phyloP scores from a whole-genome alignment of 2,329 filamentous ascomycete genomes.

The Ophiocordyceps australis region DNA sequence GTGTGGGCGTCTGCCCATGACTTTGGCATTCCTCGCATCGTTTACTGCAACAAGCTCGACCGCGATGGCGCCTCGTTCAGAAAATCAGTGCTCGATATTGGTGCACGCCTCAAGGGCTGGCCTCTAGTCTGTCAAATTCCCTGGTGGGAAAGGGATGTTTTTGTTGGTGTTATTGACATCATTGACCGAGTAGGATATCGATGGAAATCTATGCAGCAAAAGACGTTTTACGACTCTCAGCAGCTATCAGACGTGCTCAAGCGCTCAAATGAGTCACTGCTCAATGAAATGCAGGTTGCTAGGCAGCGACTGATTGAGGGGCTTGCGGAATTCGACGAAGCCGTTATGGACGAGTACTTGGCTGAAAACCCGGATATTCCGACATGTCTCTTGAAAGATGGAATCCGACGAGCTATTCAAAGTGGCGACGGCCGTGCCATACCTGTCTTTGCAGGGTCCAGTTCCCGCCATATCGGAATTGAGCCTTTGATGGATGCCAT shows the following conservation, averaged over 20 bases:
- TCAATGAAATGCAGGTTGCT: slow-evolving; percentile 54
- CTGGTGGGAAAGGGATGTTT: slow-evolving; percentile 71
- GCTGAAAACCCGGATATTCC: slow-evolving; percentile 61
- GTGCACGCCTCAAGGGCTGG: slow-evolving; percentile 60
- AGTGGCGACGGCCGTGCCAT: slow-evolving; percentile 54
- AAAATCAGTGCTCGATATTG: slow-evolving; percentile 72
- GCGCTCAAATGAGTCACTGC: slow-evolving; percentile 29
- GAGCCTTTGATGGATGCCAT: slow-evolving; percentile 82
- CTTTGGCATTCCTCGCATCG: slow-evolving; percentile 65
- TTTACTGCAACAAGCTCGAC: slow-evolving; percentile 67
- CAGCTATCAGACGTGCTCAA: slow-evolving; percentile 20
- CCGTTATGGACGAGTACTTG: slow-evolving; percentile 69
- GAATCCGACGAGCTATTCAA: slow-evolving; percentile 55
- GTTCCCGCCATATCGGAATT: slow-evolving; percentile 85
- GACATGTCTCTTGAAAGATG: slow-evolving; percentile 46
- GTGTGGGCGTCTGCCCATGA: slow-evolving; percentile 85
- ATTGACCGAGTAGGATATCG: slow-evolving; percentile 57
- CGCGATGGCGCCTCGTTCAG: slow-evolving; percentile 65
- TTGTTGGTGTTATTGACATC: slow-evolving; percentile 73
- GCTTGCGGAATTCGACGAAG: slow-evolving; percentile 76
- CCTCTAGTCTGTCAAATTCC: slow-evolving; percentile 89
- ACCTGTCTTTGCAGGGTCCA: slow-evolving; percentile 80
- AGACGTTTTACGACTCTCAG: slow-evolving; percentile 14
- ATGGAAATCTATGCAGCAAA: slow-evolving; percentile 36
- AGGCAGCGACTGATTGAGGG: slow-evolving; percentile 64